Base-by-base conservation (phyloP, 768 basidiomycete genomes). In the Naematelia aurantialba region DNA sequence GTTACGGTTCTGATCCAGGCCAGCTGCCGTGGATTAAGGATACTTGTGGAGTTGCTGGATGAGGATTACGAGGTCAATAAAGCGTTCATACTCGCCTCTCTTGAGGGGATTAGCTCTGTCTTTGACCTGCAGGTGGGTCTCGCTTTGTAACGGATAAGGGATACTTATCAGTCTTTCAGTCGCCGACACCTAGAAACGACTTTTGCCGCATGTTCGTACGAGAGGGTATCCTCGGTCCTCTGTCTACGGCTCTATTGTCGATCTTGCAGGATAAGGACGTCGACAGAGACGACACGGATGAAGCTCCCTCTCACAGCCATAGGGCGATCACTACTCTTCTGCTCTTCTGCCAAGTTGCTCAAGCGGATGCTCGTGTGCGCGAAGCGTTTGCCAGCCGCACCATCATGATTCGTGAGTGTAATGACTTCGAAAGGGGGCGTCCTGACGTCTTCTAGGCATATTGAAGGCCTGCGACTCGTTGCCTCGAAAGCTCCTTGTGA, bases 141-240 rank as follows among this genome's bases (percentile, higher is more conserved):
- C 4, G 22, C 27, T 19, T 5, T 13, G 30, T n/a, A 17, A 39
- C 8, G 34, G 8, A n/a, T n/a, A n/a, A n/a, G n/a, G 45, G 8
- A 4, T 54, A 39, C 31, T 55, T 4, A 45, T 47, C 13, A 2
- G 8, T 27, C 8, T 24, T 31, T 12, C 88, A 97, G 76, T 91
- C 89, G 48, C 89, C 96, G 5, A 96, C 93, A 2, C 92, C 93
- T 11, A 91, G 96, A 76, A 97, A 96, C 72, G 96, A 98, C 78
- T 98, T 98, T 74, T 97, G 93, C 72, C 85, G 96, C 10, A 93
- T 98, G 88, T 94, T 98, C 80, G 90, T 96, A 44, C 83, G 91
- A 4, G 96, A 98, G 78, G 96, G 96, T 25, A 80, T 99, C 2
- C 81, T 96, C 47, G 93, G 96, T 65, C 94, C 96, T 0, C 80